phyloP scores from a whole-genome alignment of 1,139 yeast species.

The Arxiozyma bovina region DNA sequence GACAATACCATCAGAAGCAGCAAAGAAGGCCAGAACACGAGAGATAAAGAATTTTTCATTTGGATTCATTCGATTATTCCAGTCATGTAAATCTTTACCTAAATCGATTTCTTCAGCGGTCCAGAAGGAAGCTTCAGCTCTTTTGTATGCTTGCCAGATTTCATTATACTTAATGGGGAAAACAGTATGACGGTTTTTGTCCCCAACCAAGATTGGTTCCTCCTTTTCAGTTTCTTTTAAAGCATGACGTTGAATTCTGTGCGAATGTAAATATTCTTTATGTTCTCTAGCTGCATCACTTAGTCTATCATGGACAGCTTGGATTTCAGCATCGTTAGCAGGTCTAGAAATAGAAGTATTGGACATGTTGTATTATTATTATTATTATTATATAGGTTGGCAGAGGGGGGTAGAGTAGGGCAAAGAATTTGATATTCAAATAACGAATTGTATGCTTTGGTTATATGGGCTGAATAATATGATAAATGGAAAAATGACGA shows the following conservation, averaged over 20 bases:
- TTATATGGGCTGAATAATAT: no score
- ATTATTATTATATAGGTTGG: background rate
- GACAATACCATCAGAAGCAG: slow-evolving; percentile 97
- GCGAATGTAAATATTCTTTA: slow-evolving; percentile 46
- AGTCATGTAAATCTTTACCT: slow-evolving; percentile 83
- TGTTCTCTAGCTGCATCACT: slow-evolving; percentile 35
- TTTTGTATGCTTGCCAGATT: slow-evolving; percentile 97
- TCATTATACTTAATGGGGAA: slow-evolving; percentile 97
- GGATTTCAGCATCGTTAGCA: slow-evolving; percentile 9
- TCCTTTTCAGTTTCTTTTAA: slow-evolving; percentile 71
- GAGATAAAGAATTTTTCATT: slow-evolving; percentile 89
- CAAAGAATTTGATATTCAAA: background rate
- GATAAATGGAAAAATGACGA: no score
- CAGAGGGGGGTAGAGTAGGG: background rate
- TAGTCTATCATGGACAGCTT: slow-evolving; percentile 15
- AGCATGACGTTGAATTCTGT: slow-evolving; percentile 60
- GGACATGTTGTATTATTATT: slow-evolving; percentile 2
- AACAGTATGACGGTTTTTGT: slow-evolving; percentile 79
- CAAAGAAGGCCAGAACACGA: slow-evolving; percentile 91
- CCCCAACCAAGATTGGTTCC: slow-evolving; percentile 82
- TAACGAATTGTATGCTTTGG: background rate
- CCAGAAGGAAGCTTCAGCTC: slow-evolving; percentile 95
- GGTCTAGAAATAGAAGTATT: slow-evolving; percentile 1
- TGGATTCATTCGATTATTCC: slow-evolving; percentile 81
- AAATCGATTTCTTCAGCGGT: slow-evolving; percentile 98